These are phyloP conservation scores for Agrocybe pediades DNA, from an alignment of 768 basidiomycete genomes.

Conservation along the genomic window DNA sequence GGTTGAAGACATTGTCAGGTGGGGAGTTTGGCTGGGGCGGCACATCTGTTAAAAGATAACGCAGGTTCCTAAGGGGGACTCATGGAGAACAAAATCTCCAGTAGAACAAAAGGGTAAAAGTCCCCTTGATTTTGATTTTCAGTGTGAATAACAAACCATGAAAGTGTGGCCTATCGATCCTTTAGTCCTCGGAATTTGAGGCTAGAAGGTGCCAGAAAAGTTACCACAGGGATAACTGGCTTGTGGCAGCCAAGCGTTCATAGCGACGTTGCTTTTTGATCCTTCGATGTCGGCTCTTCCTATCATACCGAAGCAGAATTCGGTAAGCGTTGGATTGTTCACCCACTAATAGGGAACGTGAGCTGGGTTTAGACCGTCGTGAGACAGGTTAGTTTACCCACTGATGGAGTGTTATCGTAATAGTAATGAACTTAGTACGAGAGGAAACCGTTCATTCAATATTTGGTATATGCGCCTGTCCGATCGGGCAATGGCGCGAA, in stretches of 20 bases:
- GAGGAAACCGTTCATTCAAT: constrained; percentile 84
- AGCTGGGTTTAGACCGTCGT: constrained; percentile 84
- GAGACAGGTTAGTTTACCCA: constrained; percentile 88
- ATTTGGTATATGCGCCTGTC: constrained; percentile 82
- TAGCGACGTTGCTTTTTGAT: constrained; percentile 84
- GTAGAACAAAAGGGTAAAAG: constrained; percentile 83
- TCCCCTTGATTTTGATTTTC: constrained; percentile 82
- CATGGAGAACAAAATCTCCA: constrained; percentile 79
- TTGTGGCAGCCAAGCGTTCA: constrained; percentile 84
- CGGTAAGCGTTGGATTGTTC: constrained; percentile 82
- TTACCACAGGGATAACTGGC: constrained; percentile 81
- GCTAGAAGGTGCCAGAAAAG: constrained; percentile 83
- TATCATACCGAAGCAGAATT: constrained; percentile 82
- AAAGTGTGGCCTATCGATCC: constrained; percentile 85
- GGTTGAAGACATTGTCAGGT: constrained; percentile 79
- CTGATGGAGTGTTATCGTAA: constrained; percentile 75
- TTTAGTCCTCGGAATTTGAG: constrained; percentile 79
- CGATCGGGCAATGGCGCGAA: constrained; percentile 78
- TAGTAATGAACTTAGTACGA: constrained; percentile 81
- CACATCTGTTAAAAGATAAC: constrained; percentile 82
- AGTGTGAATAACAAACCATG: constrained; percentile 81
- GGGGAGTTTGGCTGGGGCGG: constrained; percentile 83
- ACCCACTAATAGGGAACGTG: constrained; percentile 76
- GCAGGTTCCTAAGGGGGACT: constrained; percentile 81
- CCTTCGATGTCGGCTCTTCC: constrained; percentile 83